phyloP scores from a whole-genome alignment of 106 monocot genomes.

The Dendrobium nobile region DNA sequence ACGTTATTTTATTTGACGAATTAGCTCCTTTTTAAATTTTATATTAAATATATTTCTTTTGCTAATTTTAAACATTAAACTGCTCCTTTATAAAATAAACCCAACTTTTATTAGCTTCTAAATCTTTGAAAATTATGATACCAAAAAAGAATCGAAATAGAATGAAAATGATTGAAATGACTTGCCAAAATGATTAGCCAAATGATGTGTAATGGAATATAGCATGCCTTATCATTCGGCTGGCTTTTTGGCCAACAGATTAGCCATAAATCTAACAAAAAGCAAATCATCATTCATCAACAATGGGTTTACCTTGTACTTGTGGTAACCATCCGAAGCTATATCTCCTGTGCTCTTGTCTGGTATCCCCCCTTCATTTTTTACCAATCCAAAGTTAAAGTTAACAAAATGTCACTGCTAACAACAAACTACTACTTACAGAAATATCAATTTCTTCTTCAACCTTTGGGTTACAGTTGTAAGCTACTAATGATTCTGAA shows the following conservation, averaged over 20 bases:
- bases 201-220: not conserved
- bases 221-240: not conserved
- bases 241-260: not conserved
- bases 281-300: not conserved
- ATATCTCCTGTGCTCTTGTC: constrained; percentile 23
- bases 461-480: not conserved
- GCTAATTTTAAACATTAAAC: too few species aligned
- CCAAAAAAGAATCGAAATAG: not conserved
- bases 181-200: not conserved
- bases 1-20: too few species aligned
- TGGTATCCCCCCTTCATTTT: not conserved
- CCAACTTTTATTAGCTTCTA: not conserved
- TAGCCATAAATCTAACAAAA: not conserved
- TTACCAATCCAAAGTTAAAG: not conserved
- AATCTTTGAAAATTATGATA: not conserved
- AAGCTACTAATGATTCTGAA: too few species aligned
- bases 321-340: constrained; percentile 39
- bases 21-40: too few species aligned
- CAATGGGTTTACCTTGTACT: constrained; percentile 30
- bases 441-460: constrained; percentile 1
- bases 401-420: not conserved
- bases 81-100: too few species aligned
- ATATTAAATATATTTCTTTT: too few species aligned
- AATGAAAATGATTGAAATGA: not conserved
- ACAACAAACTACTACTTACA: not conserved